Evolutionary conservation across 2,329 filamentous ascomycete species (phyloP).

Genomic region (Fusarium abutilonis): DNA sequence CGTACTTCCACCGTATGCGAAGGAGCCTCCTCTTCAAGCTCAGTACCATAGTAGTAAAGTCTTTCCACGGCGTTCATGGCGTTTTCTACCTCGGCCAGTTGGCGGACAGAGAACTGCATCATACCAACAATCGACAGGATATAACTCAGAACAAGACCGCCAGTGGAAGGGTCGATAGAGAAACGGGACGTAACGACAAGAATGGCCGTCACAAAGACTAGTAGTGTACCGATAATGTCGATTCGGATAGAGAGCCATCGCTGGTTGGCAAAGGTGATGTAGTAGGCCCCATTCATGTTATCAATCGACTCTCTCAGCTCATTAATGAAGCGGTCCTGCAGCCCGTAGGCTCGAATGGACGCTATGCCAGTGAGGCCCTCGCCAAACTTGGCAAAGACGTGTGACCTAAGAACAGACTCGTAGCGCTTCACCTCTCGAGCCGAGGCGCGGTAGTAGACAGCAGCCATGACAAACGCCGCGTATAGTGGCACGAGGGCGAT

Average conservation of each 20-base stretch:
- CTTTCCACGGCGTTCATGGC: slow-evolving; percentile 98
- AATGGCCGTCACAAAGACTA: slow-evolving; percentile 90
- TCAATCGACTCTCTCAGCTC: slow-evolving; percentile 81
- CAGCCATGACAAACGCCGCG: slow-evolving; percentile 80
- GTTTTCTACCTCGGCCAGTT: slow-evolving; percentile 95
- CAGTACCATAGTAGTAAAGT: slow-evolving; percentile 85
- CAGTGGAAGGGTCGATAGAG: slow-evolving; percentile 82
- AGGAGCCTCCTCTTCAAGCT: slow-evolving; percentile 89
- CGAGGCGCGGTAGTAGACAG: slow-evolving; percentile 88
- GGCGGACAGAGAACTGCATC: slow-evolving; percentile 94
- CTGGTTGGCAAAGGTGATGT: slow-evolving; percentile 94
- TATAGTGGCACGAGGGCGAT: slow-evolving; percentile 72
- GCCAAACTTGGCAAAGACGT: slow-evolving; percentile 89
- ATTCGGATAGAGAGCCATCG: slow-evolving; percentile 89
- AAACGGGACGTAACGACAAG: slow-evolving; percentile 93
- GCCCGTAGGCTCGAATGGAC: slow-evolving; percentile 88
- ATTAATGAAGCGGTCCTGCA: slow-evolving; percentile 77
- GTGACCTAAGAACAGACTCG: slow-evolving; percentile 86
- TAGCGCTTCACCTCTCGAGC: slow-evolving; percentile 95
- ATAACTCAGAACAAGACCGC: slow-evolving; percentile 89
- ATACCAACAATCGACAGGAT: slow-evolving; percentile 93
- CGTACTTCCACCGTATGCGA: slow-evolving; percentile 79
- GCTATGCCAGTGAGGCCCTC: slow-evolving; percentile 87
- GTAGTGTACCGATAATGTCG: slow-evolving; percentile 81
- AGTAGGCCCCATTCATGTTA: slow-evolving; percentile 94